Base-by-base conservation (phyloP, 2,329 filamentous ascomycete species). In the Claviceps sp. region DNA sequence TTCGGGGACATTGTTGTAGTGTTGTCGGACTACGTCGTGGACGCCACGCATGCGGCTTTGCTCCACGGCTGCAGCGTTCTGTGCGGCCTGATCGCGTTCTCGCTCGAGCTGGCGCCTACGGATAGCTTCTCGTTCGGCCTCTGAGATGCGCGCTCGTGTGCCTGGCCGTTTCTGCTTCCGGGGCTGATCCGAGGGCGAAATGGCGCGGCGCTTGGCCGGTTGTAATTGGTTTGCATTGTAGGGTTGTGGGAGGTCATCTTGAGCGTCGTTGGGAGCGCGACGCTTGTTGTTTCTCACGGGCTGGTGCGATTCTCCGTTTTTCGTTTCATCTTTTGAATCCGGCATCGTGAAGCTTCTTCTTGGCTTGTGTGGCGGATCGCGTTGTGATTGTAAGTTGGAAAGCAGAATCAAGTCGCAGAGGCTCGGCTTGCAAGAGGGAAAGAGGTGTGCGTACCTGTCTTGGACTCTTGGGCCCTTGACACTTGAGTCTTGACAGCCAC, bases 1-100 rank as follows among this genome's bases (percentile, higher is more conserved):
- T 71, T 98, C 86, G 0, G 91, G 91, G 0, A 97, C 91, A 40
- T 86, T 84, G 68, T 98, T 98, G 76, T 98, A 98, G 68, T 96
- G 91, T 58, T 95, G 84, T 49, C 84, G 81, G 48, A 97, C 93
- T 7, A 95, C 84, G 62, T 97, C 88, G 60, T 90, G 82, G 44
- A 82, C 83, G 48, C 82, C 71, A 37, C 72, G 70, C 44, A 69
- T 67, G 44, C 71, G 67, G 49, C 69, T 67, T 11, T 67, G 62
- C 51, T 70, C 65, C 0, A 63, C 65, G 5, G 66, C 65, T 16
- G 66, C 64, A 7, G 66, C 66, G 14, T 66, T 64, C 6, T 63
- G 62, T 22, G 62, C 64, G 14, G 66, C 68, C 14, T 67, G 62
- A 37, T 72, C 71, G 47, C 67, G 67, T 50, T 78, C 75, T 55